Evolutionary conservation across 495 filamentous ascomycete genomes (phyloP), one percentile per base, ranked within the genome.

Genomic region (Podospora conica): DNA sequence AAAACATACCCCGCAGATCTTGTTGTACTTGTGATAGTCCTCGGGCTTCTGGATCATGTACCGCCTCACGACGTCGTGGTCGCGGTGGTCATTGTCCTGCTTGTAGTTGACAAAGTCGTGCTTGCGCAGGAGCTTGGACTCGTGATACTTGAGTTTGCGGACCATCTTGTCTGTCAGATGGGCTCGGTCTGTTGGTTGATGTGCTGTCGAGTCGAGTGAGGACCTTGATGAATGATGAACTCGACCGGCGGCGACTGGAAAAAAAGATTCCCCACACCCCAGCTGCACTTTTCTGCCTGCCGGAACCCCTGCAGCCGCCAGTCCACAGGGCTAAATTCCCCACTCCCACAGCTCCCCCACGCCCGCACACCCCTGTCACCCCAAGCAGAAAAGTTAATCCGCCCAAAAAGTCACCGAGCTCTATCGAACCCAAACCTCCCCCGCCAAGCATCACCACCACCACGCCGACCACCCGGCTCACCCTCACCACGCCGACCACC

Each of bases 41-140:
- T 88, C 80, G 9, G 91, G 87, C 70, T 93, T 90, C 75, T 91
- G 89, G 71, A 98, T 92, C 78, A 88, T 85, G 77, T 98, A 98
- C 66, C 93, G 89, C 61, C 92, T 87, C 61, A 88, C 83, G 66
- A 98, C 84, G 68, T 86, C 82, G 68, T 91, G 77, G 65, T 78
- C 89, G 76, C 93, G 87, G 82, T 98, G 96, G 68, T 84, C 79
- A 73, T 88, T 83, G 80, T 98, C 94, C 72, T 88, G 88, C 79
- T 92, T 92, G 83, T 94, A 98, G 74, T 88, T 93, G 70, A 92
- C 87, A 80, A 98, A 95, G 78, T 98, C 92, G 77, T 96, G 92
- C 80, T 98, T 98, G 65, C 87, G 86, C 74, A 97, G 88, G 67
- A 84, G 71, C 66, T 80, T 81, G 66, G 90, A 84, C 85, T 97